Evolutionary conservation across 2,329 filamentous ascomycete genomes (phyloP).

Genomic region (Cladosporium sp.): DNA sequence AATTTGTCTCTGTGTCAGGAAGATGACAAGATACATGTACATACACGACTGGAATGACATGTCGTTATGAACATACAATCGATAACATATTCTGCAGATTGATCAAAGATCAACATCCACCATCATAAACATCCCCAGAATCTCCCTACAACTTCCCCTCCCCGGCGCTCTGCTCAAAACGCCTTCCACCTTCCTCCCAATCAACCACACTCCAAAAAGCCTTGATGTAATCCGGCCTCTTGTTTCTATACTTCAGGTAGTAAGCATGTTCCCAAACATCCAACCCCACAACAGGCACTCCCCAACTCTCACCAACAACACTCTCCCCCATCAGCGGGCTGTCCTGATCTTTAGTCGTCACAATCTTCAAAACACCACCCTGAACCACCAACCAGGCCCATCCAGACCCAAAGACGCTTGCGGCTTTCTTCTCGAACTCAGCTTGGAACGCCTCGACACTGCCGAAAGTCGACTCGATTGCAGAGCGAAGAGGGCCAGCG

Average conservation of each 20-base stretch:
- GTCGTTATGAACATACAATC: too few relatives aligned
- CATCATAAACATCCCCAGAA: not conserved
- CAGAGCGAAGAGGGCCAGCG: slow-evolving; percentile 54
- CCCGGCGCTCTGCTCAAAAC: slow-evolving; percentile 41
- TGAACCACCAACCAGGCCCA: slow-evolving; percentile 75
- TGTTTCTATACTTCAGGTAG: slow-evolving; percentile 78
- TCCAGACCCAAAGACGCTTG: slow-evolving; percentile 75
- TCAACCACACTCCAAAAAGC: slow-evolving; percentile 77
- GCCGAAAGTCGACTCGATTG: slow-evolving; percentile 66
- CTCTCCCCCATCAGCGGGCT: slow-evolving; percentile 34
- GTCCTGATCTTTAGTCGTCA: slow-evolving; percentile 85
- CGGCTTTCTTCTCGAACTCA: slow-evolving; percentile 60
- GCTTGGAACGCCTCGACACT: slow-evolving; percentile 62
- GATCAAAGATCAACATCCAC: not conserved
- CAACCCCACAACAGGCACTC: slow-evolving; percentile 65
- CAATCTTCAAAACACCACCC: slow-evolving; percentile 49
- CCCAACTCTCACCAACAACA: not conserved
- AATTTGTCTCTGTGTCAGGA: too few relatives aligned
- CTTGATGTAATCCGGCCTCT: slow-evolving; percentile 69
- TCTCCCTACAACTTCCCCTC: slow-evolving; percentile 1
- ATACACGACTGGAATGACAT: too few relatives aligned
- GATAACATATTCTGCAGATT: not conserved
- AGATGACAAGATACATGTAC: too few relatives aligned
- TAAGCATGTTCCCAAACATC: slow-evolving; percentile 97
- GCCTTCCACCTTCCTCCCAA: slow-evolving; percentile 66